Evolutionary conservation across 345 rosid species (phyloP).

Genomic region (Triadica sebifera): DNA sequence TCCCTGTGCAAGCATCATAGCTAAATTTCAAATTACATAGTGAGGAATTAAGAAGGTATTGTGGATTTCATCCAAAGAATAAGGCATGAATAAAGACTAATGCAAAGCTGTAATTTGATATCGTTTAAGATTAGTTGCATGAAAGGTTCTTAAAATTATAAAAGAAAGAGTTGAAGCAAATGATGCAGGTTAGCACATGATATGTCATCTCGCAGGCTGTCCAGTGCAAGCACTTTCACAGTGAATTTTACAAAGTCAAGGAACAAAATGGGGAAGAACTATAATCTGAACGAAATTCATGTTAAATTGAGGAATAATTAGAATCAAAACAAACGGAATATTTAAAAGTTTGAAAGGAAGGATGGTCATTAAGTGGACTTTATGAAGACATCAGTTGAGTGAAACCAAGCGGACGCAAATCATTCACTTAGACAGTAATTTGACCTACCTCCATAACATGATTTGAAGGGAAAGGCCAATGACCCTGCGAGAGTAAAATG

Average conservation of each 20-base stretch:
- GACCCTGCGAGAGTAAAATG: constrained; percentile 52
- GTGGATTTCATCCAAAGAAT: background rate
- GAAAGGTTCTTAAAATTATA: background rate
- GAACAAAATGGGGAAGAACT: background rate
- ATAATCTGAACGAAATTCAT: too few relatives aligned
- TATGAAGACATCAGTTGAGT: background rate
- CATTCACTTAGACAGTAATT: constrained; percentile 11
- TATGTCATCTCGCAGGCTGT: background rate
- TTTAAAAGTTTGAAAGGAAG: background rate
- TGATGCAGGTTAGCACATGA: background rate
- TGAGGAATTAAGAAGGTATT: background rate
- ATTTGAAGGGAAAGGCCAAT: constrained; percentile 82
- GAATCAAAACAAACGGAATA: background rate
- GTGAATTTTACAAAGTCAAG: background rate
- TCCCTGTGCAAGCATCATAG: constrained; percentile 42
- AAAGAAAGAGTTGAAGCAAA: background rate
- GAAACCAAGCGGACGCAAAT: background rate
- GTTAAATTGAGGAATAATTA: background rate
- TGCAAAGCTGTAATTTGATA: background rate
- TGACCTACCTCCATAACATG: constrained; percentile 73
- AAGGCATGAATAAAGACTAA: background rate
- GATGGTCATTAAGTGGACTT: background rate
- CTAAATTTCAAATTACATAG: background rate
- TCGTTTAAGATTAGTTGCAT: background rate
- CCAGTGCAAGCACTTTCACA: too few relatives aligned